Conservation (phyloP, 2,329 filamentous ascomycete species). For the Scedosporium boydii region DNA sequence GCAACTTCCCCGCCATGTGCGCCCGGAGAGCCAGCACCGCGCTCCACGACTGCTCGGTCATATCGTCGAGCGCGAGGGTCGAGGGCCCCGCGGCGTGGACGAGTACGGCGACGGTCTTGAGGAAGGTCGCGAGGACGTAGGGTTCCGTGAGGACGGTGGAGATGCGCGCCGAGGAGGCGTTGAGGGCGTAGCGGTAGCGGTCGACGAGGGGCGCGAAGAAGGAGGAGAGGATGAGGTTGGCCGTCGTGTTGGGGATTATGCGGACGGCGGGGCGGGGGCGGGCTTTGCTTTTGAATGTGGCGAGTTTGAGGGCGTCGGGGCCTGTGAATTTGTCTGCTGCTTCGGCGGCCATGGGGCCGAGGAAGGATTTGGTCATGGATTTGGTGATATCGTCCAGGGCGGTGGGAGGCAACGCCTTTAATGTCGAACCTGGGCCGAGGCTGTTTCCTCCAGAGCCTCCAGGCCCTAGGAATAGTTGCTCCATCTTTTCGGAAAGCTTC, state of each 20-base stretch:
- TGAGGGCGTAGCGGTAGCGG: conserved; percentile 61
- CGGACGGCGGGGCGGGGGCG: conserved; percentile 26
- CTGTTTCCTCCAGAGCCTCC: conserved; percentile 15
- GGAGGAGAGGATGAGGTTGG: conserved; percentile 60
- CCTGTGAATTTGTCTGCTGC: conserved; percentile 74
- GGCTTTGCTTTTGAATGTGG: conserved; percentile 60
- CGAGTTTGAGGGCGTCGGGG: conserved; percentile 77
- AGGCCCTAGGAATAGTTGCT: conserved; percentile 53
- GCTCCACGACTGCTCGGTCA: conserved; percentile 78
- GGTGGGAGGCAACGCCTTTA: conserved; percentile 44
- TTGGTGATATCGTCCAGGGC: conserved; percentile 61
- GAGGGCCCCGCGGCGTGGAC: conserved; percentile 76
- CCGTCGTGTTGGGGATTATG: conserved; percentile 66
- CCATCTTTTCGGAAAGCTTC: conserved; percentile 61
- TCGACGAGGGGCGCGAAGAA: conserved; percentile 86
- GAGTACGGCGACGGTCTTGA: conserved; percentile 78
- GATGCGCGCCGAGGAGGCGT: conserved; percentile 27
- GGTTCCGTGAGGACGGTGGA: conserved; percentile 61
- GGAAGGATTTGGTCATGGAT: conserved; percentile 59
- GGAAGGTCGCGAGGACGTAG: conserved; percentile 65
- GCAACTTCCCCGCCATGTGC: conserved; percentile 49
- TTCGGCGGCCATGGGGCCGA: conserved; percentile 70
- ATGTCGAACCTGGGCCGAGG: conserved; percentile 20
- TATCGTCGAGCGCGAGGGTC: conserved; percentile 63
- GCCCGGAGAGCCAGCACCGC: conserved; percentile 64